phyloP scores from a whole-genome alignment of 805 yeast species.

The Pichia pseudocactophila region DNA sequence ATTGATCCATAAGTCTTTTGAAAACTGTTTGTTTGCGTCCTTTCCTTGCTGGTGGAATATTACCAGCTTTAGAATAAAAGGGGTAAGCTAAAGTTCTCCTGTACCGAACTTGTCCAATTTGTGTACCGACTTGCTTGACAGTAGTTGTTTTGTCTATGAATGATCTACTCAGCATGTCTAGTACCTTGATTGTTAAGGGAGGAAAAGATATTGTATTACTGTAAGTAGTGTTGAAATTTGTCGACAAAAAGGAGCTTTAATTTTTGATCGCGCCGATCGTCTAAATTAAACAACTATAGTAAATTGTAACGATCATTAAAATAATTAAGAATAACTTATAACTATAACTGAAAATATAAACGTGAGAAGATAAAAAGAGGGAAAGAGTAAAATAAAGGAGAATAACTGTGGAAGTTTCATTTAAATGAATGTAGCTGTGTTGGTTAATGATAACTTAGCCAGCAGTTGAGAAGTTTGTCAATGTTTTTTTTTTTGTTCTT shows the following conservation, averaged over 20 bases:
- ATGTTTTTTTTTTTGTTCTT: no score
- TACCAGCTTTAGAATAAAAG: constrained; percentile 36
- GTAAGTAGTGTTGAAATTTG: neutral
- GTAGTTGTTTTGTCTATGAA: constrained; percentile 3
- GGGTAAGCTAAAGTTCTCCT: constrained; percentile 49
- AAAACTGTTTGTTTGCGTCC: constrained; percentile 41
- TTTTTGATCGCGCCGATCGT: neutral
- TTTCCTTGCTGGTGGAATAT: constrained; percentile 29
- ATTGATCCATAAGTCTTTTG: constrained; percentile 56
- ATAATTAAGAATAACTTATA: constrained; percentile 3
- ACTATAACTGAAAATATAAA: constrained; percentile 6
- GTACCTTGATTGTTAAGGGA: neutral
- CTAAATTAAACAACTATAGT: no score
- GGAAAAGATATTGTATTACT: neutral
- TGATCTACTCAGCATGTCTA: constrained; percentile 5
- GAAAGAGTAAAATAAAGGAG: neutral
- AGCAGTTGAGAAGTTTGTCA: no score
- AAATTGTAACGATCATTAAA: neutral
- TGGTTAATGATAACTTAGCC: no score
- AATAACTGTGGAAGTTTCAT: no score
- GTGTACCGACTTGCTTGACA: constrained; percentile 18
- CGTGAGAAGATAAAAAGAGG: neutral
- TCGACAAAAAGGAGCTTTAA: neutral
- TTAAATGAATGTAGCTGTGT: no score
- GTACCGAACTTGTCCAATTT: constrained; percentile 38